Base-by-base conservation (phyloP, 257 asterid species). In the Fraxinus americana region DNA sequence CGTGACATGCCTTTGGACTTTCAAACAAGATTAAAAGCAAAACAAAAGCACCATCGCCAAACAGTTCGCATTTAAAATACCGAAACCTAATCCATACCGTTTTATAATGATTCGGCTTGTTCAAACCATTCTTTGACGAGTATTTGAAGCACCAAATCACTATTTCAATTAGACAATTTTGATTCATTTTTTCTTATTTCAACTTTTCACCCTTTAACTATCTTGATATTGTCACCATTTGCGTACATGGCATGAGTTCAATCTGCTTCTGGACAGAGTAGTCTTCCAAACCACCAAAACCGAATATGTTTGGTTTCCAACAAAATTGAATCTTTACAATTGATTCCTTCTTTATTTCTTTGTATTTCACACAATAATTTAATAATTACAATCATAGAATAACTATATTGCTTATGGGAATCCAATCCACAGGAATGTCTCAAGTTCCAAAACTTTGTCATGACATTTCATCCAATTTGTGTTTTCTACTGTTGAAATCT, bases 331-430 rank as follows among this genome's bases (percentile, higher is more conserved):
- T 17, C 66, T 57, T 57, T 57, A n/a, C 59, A 57, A n/a, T 57
- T 57, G 21, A 4, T 17, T 52, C 23, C 23, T 52, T 52, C 63
- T 52, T 48, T 16, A 48, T 14, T 16, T 16, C 59, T 48, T n/a
- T 25, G 9, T n/a, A 57, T 19, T 57, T 57, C 65, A 5, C 65
- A 7, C 23, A 54, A 57, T 57, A 57, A 57, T 57, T 57, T 19
- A 7, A 35, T 75, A 75, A 63, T 75, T 61, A 38, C 71, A 61
- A 72, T 50, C 34, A 39, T 21, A 12, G 35, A 19, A 16, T 71
- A 21, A 59, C 25, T 27, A 25, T 25, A 71, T 68, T 35, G 27
- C 72, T 4, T 32, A 29, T 39, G 48, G 29, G 45, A 71, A 71
- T 21, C 61, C 30, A 38, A 70, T 32, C 25, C 27, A 12, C 52